Evolutionary conservation across 2,329 filamentous ascomycete genomes (phyloP), one percentile per base, ranked within the genome.

Genomic region (Daldinia sp.): DNA sequence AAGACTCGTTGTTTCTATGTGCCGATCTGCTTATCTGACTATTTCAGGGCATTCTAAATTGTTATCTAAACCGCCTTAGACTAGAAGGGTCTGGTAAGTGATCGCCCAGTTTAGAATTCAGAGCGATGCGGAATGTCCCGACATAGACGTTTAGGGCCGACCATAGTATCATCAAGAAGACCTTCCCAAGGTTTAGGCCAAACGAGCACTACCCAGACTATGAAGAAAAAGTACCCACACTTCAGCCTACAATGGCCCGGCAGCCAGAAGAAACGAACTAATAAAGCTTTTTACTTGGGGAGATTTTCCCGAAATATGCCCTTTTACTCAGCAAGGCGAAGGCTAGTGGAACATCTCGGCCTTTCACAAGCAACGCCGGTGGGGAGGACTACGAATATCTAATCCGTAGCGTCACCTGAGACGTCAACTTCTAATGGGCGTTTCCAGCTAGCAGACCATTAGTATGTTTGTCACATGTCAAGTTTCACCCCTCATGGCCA

Each of bases 1-100:
- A n/a, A 10, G 60, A 37, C 30, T 57, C 37, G 12, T 35, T 48
- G 35, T 18, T 41, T 57, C 53, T 30, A 37, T 20, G 20, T 44
- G 48, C 56, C 53, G 23, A 46, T 55, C 44, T 18, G 30, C 15
- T 50, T 30, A 26, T 26, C 26, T 50, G 26, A 3, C 26, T 30
- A 23, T 30, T 30, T 30, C 46, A 30, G 26, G 26, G 15, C 18
- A 18, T 10, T 50, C n/a, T 5, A 6, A 28, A 6, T n/a, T 30
- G 3, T 50, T n/a, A 18, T 18, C 30, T 30, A 50, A 28, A n/a
- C 46, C 2, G 10, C 9, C 46, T 10, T 50, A 15, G 30, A 18
- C 2, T 33, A n/a, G 46, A 50, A 10, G 26, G 28, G 26, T 28
- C 15, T 50, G 13, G 26, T 33, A n/a, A 13, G 13, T 26, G 13